These are phyloP conservation scores for Boletus pseudopeckii DNA, from an alignment of 768 basidiomycete genomes.

Conservation along the genomic window DNA sequence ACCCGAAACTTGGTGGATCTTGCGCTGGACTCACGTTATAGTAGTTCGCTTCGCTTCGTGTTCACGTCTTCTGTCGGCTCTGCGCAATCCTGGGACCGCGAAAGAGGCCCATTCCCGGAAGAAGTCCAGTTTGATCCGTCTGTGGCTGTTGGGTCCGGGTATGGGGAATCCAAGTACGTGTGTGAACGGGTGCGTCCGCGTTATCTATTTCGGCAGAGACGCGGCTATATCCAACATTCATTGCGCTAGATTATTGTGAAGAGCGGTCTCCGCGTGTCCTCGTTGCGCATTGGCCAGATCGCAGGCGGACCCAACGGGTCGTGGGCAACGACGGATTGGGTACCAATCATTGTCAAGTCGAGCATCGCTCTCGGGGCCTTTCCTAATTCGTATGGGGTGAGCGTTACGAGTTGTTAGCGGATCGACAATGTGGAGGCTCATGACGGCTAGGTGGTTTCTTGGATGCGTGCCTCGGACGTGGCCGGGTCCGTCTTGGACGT, in stretches of 20 bases:
- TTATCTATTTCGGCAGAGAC: slow-evolving; percentile 3
- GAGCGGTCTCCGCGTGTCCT: slow-evolving; percentile 24
- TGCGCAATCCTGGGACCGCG: slow-evolving; percentile 24
- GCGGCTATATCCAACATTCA: background rate
- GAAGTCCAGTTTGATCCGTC: slow-evolving; percentile 29
- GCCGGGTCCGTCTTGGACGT: slow-evolving; percentile 33
- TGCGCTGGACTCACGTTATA: slow-evolving; percentile 27
- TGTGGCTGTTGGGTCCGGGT: slow-evolving; percentile 33
- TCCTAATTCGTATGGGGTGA: slow-evolving; percentile 34
- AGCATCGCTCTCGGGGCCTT: slow-evolving; percentile 27
- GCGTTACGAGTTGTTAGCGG: background rate
- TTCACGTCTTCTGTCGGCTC: slow-evolving; percentile 26
- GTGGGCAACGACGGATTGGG: slow-evolving; percentile 36
- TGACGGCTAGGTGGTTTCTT: slow-evolving; percentile 27
- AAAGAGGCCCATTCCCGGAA: slow-evolving; percentile 24
- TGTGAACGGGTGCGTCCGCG: slow-evolving; percentile 31
- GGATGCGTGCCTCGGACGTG: slow-evolving; percentile 38
- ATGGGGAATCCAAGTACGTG: slow-evolving; percentile 38
- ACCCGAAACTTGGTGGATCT: slow-evolving; percentile 33
- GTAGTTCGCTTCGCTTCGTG: slow-evolving; percentile 15
- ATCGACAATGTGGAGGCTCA: background rate
- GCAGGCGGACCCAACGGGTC: slow-evolving; percentile 32
- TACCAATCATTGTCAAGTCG: slow-evolving; percentile 35
- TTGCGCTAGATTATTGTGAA: slow-evolving; percentile 20
- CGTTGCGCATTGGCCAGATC: slow-evolving; percentile 34